Evolutionary conservation across 2,329 filamentous ascomycete genomes (phyloP).

Genomic region (Beauveria caledonica): DNA sequence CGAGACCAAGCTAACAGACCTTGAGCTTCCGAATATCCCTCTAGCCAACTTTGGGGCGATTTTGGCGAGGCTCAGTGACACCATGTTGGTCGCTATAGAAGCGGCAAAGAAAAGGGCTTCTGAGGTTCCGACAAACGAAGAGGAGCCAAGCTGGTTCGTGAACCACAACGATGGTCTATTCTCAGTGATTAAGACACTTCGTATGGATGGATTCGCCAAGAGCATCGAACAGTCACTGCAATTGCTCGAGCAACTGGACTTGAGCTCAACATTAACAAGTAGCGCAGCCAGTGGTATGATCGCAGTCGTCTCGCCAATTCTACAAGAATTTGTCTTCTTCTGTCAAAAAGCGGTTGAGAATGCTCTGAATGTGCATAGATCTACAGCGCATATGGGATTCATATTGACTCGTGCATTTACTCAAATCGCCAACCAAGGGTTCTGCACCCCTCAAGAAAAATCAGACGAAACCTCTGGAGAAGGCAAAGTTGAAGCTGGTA

Average conservation of each 20-base stretch:
- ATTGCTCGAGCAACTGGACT: conserved; percentile 25
- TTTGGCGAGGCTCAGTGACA: conserved; percentile 60
- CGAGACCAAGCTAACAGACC: conserved; percentile 16
- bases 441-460: conserved; percentile 83
- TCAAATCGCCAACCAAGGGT: conserved; percentile 74
- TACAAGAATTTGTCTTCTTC: conserved; percentile 62
- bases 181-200: conserved; percentile 49
- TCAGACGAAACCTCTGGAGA: conserved; percentile 61
- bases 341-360: conserved; percentile 49
- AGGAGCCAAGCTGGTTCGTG: conserved; percentile 28
- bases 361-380: conserved; percentile 57
- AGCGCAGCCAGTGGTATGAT: conserved; percentile 25
- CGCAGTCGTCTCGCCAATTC: conserved; percentile 49
- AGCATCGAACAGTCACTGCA: conserved; percentile 31
- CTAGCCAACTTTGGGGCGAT: conserved; percentile 44
- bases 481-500: conserved; percentile 82
- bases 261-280: conserved; percentile 20
- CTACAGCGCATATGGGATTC: conserved; percentile 66
- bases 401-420: conserved; percentile 69
- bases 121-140: conserved; percentile 27
- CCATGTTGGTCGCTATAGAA: conserved; percentile 72
- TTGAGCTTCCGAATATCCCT: conserved; percentile 13
- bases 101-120: conserved; percentile 51
- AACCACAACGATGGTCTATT: conserved; percentile 42
- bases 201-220: conserved; percentile 45